phyloP scores from a whole-genome alignment of 1,139 yeast genomes.

The Saccharomyces hybrid region DNA sequence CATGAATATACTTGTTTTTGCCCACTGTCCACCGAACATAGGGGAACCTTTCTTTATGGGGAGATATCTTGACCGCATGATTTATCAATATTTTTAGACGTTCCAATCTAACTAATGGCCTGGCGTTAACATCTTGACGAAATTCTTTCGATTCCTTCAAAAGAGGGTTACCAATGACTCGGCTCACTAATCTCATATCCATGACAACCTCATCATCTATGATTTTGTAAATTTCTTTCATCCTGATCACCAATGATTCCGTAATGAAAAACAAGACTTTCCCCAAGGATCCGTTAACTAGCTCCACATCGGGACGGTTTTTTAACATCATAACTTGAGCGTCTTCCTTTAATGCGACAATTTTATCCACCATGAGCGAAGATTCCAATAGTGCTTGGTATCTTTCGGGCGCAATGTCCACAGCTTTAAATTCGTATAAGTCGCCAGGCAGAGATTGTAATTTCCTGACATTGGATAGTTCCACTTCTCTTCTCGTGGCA shows the following conservation, averaged over 20 bases:
- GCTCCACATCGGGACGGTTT: conserved; percentile 64
- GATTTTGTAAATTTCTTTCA: conserved; percentile 19
- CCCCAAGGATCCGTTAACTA: conserved; percentile 92
- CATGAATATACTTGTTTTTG: conserved; percentile 19
- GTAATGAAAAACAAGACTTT: conserved; percentile 43
- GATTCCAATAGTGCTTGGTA: conserved; percentile 39
- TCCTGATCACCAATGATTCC: conserved; percentile 16
- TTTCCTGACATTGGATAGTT: conserved; percentile 52
- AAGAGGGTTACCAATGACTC: conserved; percentile 26
- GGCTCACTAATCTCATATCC: conserved; percentile 32
- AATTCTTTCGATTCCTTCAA: conserved; percentile 21
- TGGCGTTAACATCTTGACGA: conserved; percentile 19
- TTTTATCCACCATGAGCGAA: conserved; percentile 56
- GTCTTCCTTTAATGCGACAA: conserved; percentile 60
- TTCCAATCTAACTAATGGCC: conserved; percentile 16
- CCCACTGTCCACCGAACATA: conserved; percentile 45
- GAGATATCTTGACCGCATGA: conserved; percentile 33
- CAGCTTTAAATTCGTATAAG: conserved; percentile 37
- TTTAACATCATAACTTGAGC: conserved; percentile 96
- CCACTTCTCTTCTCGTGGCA: conserved; percentile 71
- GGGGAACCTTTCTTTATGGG: conserved; percentile 36
- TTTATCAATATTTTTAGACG: conserved; percentile 31
- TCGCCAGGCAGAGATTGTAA: conserved; percentile 41
- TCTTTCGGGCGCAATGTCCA: conserved; percentile 37
- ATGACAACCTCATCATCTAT: conserved; percentile 21